Conservation (phyloP, 1,139 yeast species). For the Candida pseudoviswanathii region DNA sequence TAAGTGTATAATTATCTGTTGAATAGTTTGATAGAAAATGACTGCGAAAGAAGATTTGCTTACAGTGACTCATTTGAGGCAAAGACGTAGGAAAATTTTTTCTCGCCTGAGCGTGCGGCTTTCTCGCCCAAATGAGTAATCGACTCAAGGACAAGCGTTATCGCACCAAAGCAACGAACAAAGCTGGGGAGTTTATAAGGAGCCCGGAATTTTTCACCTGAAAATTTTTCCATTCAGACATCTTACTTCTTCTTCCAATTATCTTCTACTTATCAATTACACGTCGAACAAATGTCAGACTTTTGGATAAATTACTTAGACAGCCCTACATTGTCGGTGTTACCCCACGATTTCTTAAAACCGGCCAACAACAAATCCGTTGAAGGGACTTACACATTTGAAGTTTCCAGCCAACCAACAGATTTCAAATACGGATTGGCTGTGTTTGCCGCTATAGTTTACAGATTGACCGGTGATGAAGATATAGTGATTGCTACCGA, state of each 20-base stretch:
- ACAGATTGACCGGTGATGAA: slow-evolving; percentile 89
- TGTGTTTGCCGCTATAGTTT: slow-evolving; percentile 70
- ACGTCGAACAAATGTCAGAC: slow-evolving; percentile 21
- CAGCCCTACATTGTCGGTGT: slow-evolving; percentile 80
- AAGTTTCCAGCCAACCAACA: slow-evolving; percentile 20
- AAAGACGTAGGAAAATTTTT: neutral
- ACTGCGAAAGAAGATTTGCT: neutral
- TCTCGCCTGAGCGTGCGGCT: neutral
- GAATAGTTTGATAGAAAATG: neutral
- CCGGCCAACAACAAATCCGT: slow-evolving; percentile 73
- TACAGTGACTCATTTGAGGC: slow-evolving; percentile 8
- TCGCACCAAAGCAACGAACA: neutral
- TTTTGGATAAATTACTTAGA: slow-evolving; percentile 73
- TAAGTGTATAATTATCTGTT: slow-evolving; percentile 22
- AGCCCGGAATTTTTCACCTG: neutral
- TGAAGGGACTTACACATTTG: slow-evolving; percentile 56
- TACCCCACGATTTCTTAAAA: slow-evolving; percentile 85
- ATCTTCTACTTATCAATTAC: neutral
- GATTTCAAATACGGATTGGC: slow-evolving; percentile 60
- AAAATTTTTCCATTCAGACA: slow-evolving; percentile 2
- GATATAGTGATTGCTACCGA: slow-evolving; percentile 85
- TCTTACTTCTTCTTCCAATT: neutral
- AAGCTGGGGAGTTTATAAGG: neutral
- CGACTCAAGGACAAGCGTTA: neutral
- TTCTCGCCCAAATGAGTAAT: slow-evolving; percentile 1